Base-by-base conservation (phyloP, 345 rosid species). In the Mallotus nudiflorus region DNA sequence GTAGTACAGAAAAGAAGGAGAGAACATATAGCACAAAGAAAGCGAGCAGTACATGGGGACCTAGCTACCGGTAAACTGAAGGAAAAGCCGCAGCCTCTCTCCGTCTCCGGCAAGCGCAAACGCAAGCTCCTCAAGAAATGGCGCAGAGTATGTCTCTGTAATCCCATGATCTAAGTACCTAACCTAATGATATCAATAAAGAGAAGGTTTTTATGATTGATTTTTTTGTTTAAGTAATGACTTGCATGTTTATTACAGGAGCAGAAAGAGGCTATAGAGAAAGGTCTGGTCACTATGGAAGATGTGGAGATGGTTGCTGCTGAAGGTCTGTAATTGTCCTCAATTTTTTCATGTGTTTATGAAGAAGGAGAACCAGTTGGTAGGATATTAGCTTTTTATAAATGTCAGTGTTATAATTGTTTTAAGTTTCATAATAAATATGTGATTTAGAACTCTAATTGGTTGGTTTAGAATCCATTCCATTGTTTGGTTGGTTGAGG, bases 91-190 rank as follows among this genome's bases (percentile, higher is more conserved):
- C 88, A 81, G 37, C 58, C 73, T 0, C 79, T 76, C 45, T 64
- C 92, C 45, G 40, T 89, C 78, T 89, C 97, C 40, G 92, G 96
- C 9, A 93, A 93, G 80, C 97, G 93, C 70, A 79, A 89, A 80
- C 85, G 78, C 53, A 93, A 91, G 85, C 88, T 89, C 70, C 80
- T 89, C 48, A 90, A 85, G 69, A 82, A 88, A 77, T 86, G 91
- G 92, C 97, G 89, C 69, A 70, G 89, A 64, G 97, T 92, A 72
- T 58, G 82, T 52, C 44, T 40, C 5, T 35, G 11, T 2, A n/a
- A n/a, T 31, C 37, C 65, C 22, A 16, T 20, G 10, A 46, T 48
- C 0, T 53, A 2, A 15, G 1, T 55, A 25, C 27, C 3, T 55
- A 15, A 25, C 10, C 14, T 55, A 10, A 4, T 55, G 25, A 9